A percentile compares a stretch with the other conserved stretches of the same genome.
Evolutionary conservation across 1,139 yeast genomes (phyloP).

Genomic region (Geotrichum macrosporum): DNA sequence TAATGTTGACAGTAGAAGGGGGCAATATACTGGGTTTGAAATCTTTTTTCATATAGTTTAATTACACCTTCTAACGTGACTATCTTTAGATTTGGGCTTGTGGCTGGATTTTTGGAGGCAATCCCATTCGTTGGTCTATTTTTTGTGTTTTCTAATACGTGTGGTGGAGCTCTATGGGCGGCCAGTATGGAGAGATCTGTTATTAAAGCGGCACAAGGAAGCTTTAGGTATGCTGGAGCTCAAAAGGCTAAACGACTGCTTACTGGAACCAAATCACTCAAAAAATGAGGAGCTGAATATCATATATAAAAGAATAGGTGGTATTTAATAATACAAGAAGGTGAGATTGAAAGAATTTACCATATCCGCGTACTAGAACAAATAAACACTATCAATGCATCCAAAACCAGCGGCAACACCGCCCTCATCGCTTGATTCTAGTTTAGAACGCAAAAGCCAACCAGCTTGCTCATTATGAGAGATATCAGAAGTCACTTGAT

Average conservation of each 20-base stretch:
- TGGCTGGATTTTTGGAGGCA: conserved; percentile 54
- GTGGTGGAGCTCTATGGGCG: conserved; percentile 76
- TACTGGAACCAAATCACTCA: conserved; percentile 7
- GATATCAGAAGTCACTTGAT: conserved; percentile 56
- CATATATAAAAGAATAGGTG: background rate
- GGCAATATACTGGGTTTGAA: conserved; percentile 35
- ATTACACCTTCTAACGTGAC: conserved; percentile 6
- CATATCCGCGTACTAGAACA: conserved; percentile 27
- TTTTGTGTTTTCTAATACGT: conserved; percentile 61
- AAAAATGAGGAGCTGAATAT: background rate
- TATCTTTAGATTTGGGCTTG: conserved; percentile 49
- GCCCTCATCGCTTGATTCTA: conserved; percentile 86
- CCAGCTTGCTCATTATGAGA: conserved; percentile 63
- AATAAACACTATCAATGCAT: conserved; percentile 72
- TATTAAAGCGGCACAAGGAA: conserved; percentile 12
- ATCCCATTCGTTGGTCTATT: conserved; percentile 58
- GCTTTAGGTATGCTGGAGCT: conserved; percentile 16
- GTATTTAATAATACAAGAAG: background rate
- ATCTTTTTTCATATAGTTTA: background rate
- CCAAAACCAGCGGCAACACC: conserved; percentile 99
- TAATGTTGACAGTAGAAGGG: conserved; percentile 34
- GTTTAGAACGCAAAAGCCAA: conserved; percentile 81
- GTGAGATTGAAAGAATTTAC: background rate
- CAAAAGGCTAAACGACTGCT: conserved; percentile 17
- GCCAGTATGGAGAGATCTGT: conserved; percentile 30